Conservation (phyloP, 129 eudicot genomes). For the Chrysanthemum lavandulifolium region DNA sequence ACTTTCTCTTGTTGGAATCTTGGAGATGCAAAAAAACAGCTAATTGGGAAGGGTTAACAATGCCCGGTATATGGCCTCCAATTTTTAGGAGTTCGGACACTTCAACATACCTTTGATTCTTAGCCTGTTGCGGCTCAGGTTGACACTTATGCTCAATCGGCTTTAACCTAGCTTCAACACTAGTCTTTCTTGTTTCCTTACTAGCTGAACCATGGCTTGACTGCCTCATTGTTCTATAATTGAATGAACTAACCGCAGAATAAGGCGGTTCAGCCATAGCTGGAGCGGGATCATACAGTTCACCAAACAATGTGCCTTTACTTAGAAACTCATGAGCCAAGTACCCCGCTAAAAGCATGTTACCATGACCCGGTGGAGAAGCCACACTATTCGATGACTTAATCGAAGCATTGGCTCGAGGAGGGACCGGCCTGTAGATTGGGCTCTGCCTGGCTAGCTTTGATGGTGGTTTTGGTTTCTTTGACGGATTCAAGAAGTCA, state of each 20-base stretch:
- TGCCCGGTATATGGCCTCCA: slow-evolving; percentile 51
- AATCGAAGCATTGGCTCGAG: not conserved
- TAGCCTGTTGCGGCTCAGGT: slow-evolving; percentile 1
- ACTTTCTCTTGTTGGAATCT: not conserved
- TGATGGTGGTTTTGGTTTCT: slow-evolving; percentile 13
- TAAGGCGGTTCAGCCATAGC: slow-evolving; percentile 30
- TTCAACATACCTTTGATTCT: slow-evolving; percentile 34
- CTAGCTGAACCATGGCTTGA: not conserved
- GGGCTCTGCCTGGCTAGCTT: slow-evolving; percentile 31
- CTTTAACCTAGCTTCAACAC: not conserved
- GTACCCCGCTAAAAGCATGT: slow-evolving; percentile 51
- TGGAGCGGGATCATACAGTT: slow-evolving; percentile 40
- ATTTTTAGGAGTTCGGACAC: slow-evolving; percentile 37
- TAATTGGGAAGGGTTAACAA: slow-evolving; percentile 57
- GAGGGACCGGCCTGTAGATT: slow-evolving; percentile 14
- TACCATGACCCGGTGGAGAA: slow-evolving; percentile 9
- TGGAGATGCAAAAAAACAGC: slow-evolving; percentile 31
- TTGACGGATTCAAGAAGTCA: slow-evolving; percentile 35
- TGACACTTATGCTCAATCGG: not conserved
- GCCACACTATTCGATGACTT: slow-evolving; percentile 13
- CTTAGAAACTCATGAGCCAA: slow-evolving; percentile 52
- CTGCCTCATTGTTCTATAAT: not conserved
- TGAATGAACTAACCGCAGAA: not conserved
- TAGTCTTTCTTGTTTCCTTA: too few relatives aligned
- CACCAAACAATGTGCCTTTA: slow-evolving; percentile 48